These are phyloP conservation scores for Apiospora hydei DNA, from an alignment of 2,329 filamentous ascomycete species.

Conservation along the genomic window DNA sequence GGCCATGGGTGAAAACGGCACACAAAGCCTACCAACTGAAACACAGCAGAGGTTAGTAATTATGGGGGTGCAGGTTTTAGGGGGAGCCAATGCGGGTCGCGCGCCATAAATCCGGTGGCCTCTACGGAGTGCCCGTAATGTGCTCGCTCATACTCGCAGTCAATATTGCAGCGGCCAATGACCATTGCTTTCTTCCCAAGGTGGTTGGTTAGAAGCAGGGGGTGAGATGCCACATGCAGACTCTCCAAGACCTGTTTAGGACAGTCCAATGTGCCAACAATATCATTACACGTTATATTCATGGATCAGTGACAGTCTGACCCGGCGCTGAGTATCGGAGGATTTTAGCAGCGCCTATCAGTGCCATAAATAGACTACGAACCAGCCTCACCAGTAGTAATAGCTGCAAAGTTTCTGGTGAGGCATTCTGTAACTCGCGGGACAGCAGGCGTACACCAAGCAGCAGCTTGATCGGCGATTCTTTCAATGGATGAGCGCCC, in stretches of 20 bases:
- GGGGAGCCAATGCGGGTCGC: slow-evolving; percentile 14
- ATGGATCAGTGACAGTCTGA: slow-evolving; percentile 3
- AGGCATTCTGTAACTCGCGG: background rate
- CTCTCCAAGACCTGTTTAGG: slow-evolving; percentile 6
- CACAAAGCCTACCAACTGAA: slow-evolving; percentile 6
- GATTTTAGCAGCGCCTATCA: slow-evolving; percentile 1
- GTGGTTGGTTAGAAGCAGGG: background rate
- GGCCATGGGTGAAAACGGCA: slow-evolving; percentile 14
- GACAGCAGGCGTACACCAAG: background rate
- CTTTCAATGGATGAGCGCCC: background rate
- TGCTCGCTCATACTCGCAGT: background rate
- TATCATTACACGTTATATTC: background rate
- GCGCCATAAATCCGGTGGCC: background rate
- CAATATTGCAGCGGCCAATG: background rate
- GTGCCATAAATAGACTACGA: slow-evolving; percentile 15
- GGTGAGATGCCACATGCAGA: background rate
- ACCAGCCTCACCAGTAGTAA: background rate
- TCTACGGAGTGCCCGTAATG: background rate
- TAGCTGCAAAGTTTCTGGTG: background rate
- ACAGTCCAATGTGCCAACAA: background rate
- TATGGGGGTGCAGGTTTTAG: background rate
- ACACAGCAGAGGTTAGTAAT: slow-evolving; percentile 5
- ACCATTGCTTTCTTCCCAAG: background rate
- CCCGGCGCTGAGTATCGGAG: slow-evolving; percentile 3
- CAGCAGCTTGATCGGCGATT: background rate